These are phyloP conservation scores for Lyophyllum atratum DNA, from an alignment of 768 basidiomycete species.

Conservation along the genomic window DNA sequence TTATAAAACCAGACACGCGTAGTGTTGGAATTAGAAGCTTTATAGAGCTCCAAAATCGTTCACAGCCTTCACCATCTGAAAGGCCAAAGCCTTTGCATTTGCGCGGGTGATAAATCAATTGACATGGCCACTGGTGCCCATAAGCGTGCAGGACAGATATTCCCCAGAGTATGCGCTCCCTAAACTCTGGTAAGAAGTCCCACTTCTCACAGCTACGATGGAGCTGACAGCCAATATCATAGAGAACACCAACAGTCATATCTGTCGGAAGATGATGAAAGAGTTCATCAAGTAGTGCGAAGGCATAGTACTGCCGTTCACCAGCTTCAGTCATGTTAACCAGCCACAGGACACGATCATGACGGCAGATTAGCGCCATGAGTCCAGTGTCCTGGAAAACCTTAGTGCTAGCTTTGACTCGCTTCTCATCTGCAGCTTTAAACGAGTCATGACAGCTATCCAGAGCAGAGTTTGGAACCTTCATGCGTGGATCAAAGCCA, in stretches of 20 bases:
- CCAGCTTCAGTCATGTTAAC: conserved; percentile 37
- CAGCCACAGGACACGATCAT: conserved; percentile 34
- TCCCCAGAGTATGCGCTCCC: conserved; percentile 25
- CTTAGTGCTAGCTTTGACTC: conserved; percentile 28
- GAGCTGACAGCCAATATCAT: background rate
- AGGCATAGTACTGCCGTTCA: conserved; percentile 28
- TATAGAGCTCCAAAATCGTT: conserved; percentile 29
- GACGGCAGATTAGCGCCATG: conserved; percentile 38
- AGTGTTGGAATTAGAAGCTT: background rate
- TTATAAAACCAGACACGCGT: background rate
- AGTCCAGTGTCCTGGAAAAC: conserved; percentile 33
- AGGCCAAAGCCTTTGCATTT: conserved; percentile 9
- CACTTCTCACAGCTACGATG: background rate
- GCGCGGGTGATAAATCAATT: conserved; percentile 33
- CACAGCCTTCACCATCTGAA: conserved; percentile 35
- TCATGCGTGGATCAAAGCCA: conserved; percentile 21
- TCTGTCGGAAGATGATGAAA: conserved; percentile 31
- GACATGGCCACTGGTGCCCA: conserved; percentile 15
- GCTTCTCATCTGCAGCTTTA: conserved; percentile 26
- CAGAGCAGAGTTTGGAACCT: conserved; percentile 28
- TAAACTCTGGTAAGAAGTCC: conserved; percentile 17
- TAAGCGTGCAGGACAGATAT: conserved; percentile 40
- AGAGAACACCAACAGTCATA: background rate
- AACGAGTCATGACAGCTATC: conserved; percentile 35
- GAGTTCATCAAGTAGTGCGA: conserved; percentile 23